Evolutionary conservation across 83 land plant genomes (phyloP), one percentile per base, ranked within the genome.

Genomic region (Picea engelmannii): DNA sequence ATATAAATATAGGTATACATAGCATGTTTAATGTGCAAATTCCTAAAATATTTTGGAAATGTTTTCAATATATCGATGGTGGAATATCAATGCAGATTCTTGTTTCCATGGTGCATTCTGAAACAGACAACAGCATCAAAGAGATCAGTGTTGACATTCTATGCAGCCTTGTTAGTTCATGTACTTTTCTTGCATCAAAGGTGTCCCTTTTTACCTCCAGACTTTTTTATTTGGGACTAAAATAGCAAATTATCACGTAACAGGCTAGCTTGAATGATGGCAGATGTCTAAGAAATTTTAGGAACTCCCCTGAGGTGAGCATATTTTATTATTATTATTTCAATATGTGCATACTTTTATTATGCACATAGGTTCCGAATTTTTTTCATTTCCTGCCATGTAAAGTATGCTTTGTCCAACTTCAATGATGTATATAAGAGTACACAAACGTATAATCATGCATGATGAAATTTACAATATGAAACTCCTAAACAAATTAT

Each of bases 81-180:
- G 44, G 21, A 38, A 70, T 40, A 10, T 31, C 20, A 21, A 1
- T 70, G 52, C 75, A 70, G 52, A 16, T 40, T 70, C 75, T 40
- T 70, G 75, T 70, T 42, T 70, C 75, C 47, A 70, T 18, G 52
- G 23, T 70, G 52, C 75, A 70, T 17, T 70, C 75, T 70, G 75
- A 70, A 47, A 70, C 21, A 42, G 75, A 70, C 75, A 31, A 70
- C 8, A 35, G 20, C 75, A 70, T 70, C 75, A 70, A 70, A 18
- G 52, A 70, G 52, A 70, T 70, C 75, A 70, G 23, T 40, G 75
- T 70, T 70, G 75, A 70, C 52, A 70, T 70, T 70, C 49, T 70
- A 40, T 70, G 75, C 52, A 70, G 52, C 49, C 75, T 70, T 70
- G 52, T 70, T 18, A 70, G 75, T 70, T 40, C 8, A 18, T 5